Percentiles rank a stretch among this genome's conserved stretches.
These are phyloP conservation scores for Dictyostelium brefeldianum DNA, from an alignment of 78 protist species.

Conservation along the genomic window DNA sequence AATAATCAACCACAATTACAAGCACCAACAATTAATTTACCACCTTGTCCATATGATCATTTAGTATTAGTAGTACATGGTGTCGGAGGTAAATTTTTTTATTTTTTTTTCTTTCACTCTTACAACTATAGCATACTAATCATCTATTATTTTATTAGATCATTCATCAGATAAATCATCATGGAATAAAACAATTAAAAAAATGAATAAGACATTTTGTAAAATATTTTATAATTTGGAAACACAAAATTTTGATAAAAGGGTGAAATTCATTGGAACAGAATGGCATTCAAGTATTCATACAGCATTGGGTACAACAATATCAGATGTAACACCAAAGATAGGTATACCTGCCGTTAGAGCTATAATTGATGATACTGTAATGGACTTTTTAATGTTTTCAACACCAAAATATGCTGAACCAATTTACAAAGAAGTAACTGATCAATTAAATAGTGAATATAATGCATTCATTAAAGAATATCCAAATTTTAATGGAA, in stretches of 20 bases:
- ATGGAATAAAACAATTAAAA: slow-evolving; percentile 21
- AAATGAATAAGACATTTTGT: slow-evolving; percentile 5
- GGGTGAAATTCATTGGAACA: slow-evolving; percentile 35
- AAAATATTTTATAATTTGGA: slow-evolving; percentile 24
- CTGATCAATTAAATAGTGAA: slow-evolving; percentile 19
- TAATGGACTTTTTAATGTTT: slow-evolving; percentile 47
- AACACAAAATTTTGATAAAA: not conserved
- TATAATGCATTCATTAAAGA: slow-evolving; percentile 29
- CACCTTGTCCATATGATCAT: slow-evolving; percentile 53
- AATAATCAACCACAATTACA: not conserved
- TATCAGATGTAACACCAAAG: slow-evolving; percentile 53
- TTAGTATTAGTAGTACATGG: slow-evolving; percentile 55
- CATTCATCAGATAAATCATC: slow-evolving; percentile 14
- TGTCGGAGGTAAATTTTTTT: not conserved
- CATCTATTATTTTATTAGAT: not conserved
- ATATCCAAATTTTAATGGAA: slow-evolving; percentile 56
- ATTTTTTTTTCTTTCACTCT: too few relatives aligned
- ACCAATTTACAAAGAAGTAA: slow-evolving; percentile 63
- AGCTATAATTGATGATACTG: slow-evolving; percentile 14
- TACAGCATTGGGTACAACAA: not conserved
- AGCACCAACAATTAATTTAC: not conserved
- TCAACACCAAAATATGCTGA: slow-evolving; percentile 56
- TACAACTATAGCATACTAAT: too few relatives aligned
- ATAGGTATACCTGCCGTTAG: not conserved
- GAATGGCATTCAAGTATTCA: slow-evolving; percentile 72